These are phyloP conservation scores for Piromyces sp. DNA, from an alignment of 192 early-diverging fungal genomes.

Conservation along the genomic window DNA sequence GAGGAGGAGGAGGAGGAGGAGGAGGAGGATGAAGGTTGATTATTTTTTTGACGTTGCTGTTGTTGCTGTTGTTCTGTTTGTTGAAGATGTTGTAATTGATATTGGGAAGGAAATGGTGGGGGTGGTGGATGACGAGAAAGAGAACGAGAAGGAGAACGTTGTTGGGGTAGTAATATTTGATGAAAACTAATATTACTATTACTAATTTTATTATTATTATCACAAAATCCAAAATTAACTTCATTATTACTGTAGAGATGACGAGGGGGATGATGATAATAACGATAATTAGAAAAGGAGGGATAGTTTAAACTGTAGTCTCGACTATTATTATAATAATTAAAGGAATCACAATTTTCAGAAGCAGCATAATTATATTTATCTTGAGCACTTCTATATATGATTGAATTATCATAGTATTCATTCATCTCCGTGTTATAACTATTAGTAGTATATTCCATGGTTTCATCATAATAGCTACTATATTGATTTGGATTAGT, in stretches of 20 bases:
- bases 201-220: background rate
- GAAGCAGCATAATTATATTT: background rate
- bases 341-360: too few species aligned
- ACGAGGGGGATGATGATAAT: background rate
- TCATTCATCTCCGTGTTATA: background rate
- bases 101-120: too few species aligned
- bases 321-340: background rate
- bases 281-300: background rate
- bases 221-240: background rate
- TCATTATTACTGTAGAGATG: background rate
- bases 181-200: too few species aligned
- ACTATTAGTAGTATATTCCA: background rate
- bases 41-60: too few species aligned
- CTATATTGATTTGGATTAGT: background rate
- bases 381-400: background rate
- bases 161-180: too few species aligned
- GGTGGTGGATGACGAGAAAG: too few species aligned
- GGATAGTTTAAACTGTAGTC: background rate
- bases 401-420: background rate
- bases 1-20: too few species aligned
- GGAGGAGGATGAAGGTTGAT: too few species aligned
- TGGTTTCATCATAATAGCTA: background rate
- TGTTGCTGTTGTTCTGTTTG: too few species aligned
- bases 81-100: too few species aligned
- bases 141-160: too few species aligned